Base-by-base conservation (phyloP, 805 yeast genomes). In the Ogataea paradorogensis region DNA sequence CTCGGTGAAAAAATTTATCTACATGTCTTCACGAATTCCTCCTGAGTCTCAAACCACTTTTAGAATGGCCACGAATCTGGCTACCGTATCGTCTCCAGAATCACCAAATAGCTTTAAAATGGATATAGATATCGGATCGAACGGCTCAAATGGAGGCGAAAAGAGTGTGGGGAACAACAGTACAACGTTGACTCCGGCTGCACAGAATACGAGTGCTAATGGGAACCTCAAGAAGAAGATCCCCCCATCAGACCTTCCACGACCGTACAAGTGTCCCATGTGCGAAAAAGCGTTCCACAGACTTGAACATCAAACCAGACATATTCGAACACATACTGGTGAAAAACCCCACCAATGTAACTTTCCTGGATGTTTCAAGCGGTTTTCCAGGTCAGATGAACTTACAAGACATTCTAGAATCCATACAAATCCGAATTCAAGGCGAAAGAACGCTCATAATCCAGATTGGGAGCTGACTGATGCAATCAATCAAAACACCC, bases 261-360 rank as follows among this genome's bases (percentile, higher is more conserved):
- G 95, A 48, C 96, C 96, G 3, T 89, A 84, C 69, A 79, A 80
- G 53, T 88, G 96, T 56, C 82, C 90, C 15, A 70, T 84, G 53
- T 88, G 96, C 62, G 80, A 78, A 35, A 85, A 87, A 65, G 87
- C 95, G 8, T 88, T 88, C 60, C 91, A 86, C 61, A 73, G 96
- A 45, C 67, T 88, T 33, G 96, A 88, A 61, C 96, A 88, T 61
- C 95, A 86, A 58, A 88, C 95, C 9, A 74, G 96, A 50, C 96
- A 88, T 60, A 83, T 89, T 51, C 71, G 96, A 42, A 88, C 95
- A 8, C 96, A 88, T 65, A 88, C 96, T 0, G 96, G 96, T 34
- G 95, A 88, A 60, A 85, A 87, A 59, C 95, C 96, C 2, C 93
- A 85, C 58, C 80, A 78, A 35, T 88, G 96, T 63, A 74, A 80